These are phyloP conservation scores for Rhodotorula diobovata DNA, from an alignment of 768 basidiomycete species.

Conservation along the genomic window DNA sequence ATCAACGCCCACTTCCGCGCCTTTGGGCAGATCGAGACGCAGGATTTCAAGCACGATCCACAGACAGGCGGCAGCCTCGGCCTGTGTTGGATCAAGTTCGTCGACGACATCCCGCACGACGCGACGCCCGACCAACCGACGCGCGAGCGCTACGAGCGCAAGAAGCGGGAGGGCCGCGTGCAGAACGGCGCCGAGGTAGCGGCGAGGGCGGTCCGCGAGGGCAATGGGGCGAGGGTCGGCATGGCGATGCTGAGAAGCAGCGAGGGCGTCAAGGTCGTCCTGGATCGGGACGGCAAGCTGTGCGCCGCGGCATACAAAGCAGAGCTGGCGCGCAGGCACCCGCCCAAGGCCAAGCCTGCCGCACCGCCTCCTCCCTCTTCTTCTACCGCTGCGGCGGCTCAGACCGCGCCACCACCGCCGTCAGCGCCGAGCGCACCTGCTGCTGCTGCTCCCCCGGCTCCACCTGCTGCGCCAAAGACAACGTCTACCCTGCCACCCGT, in stretches of 20 bases:
- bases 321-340: slow-evolving; percentile 45
- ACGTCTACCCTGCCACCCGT: neutral
- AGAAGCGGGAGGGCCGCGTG: slow-evolving; percentile 9
- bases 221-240: slow-evolving; percentile 63
- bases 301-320: slow-evolving; percentile 64
- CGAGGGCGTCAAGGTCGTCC: slow-evolving; percentile 63
- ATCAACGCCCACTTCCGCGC: slow-evolving; percentile 63
- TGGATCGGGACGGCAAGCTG: slow-evolving; percentile 69
- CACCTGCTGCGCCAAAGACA: neutral
- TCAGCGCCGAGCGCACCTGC: neutral
- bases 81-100: slow-evolving; percentile 67
- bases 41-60: slow-evolving; percentile 74
- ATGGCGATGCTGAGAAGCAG: slow-evolving; percentile 46
- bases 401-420: too few relatives aligned
- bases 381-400: neutral
- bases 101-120: slow-evolving; percentile 33
- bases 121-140: slow-evolving; percentile 12
- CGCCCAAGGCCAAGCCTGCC: slow-evolving; percentile 4
- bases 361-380: slow-evolving; percentile 5
- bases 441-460: neutral
- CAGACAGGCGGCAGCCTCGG: slow-evolving; percentile 77
- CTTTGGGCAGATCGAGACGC: slow-evolving; percentile 61
- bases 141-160: slow-evolving; percentile 29
- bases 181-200: slow-evolving; percentile 62
- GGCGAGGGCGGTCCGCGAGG: slow-evolving; percentile 59